Conservation (phyloP, 192 early-diverging fungal species). For the Coemansia sp. region DNA sequence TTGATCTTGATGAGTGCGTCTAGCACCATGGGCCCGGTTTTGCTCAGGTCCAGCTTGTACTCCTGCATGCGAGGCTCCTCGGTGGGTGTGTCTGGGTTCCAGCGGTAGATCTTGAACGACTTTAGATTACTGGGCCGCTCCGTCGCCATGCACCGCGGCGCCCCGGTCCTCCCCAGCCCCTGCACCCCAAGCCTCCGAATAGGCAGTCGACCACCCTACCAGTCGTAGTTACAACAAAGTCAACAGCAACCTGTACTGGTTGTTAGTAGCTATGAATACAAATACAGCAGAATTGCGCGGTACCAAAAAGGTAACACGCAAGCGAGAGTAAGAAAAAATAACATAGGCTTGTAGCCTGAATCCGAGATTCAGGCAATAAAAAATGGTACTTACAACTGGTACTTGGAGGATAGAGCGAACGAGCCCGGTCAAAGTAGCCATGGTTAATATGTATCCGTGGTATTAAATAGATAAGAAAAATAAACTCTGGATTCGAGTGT, state of each 20-base stretch:
- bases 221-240: not conserved
- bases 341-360: not conserved
- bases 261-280: slow-evolving; percentile 10
- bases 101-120: slow-evolving; percentile 96
- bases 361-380: not conserved
- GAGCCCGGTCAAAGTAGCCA: slow-evolving; percentile 19
- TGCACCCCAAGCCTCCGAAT: slow-evolving; percentile 33
- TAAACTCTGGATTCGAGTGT: slow-evolving; percentile 7
- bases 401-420: slow-evolving; percentile 25
- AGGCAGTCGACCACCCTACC: slow-evolving; percentile 20
- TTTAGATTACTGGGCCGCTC: slow-evolving; percentile 73
- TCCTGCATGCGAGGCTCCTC: slow-evolving; percentile 87
- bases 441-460: slow-evolving; percentile 15
- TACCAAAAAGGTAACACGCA: too few species aligned
- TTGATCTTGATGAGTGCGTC: slow-evolving; percentile 98
- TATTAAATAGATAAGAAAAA: not conserved
- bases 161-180: slow-evolving; percentile 28
- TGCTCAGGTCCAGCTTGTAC: slow-evolving; percentile 90
- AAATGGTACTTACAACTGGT: slow-evolving; percentile 37
- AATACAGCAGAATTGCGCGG: not conserved
- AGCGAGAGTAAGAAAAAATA: slow-evolving; percentile 2
- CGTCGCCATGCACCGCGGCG: slow-evolving; percentile 26
- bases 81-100: slow-evolving; percentile 89
- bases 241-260: not conserved
- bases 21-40: slow-evolving; percentile 95